Evolutionary conservation across 1,284 basidiomycete species (phyloP), one percentile per base, ranked within the genome.

Genomic region (Phellinidium pouzarii): DNA sequence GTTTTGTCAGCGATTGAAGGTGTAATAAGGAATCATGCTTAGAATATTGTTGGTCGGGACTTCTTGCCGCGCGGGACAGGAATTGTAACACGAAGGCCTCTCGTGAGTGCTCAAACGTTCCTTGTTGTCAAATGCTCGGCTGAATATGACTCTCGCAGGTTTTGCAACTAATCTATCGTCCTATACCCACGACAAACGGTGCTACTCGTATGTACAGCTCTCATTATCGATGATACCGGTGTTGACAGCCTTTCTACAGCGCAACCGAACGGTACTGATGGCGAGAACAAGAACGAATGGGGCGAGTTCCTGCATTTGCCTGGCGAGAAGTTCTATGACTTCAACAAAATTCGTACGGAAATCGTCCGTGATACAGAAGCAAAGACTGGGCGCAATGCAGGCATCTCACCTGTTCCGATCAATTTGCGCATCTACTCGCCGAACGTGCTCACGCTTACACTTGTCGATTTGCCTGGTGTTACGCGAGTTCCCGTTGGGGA

Each of bases 401-500:
- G 94, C 56, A 95, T 96, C 63, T 97, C 94, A 2, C 91, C 94
- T 22, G 80, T 86, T 58, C 94, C 95, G 42, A 99, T 98, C 79
- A 98, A 98, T 72, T 74, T 99, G 53, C 89, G 95, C 57, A 89
- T 99, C 69, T 97, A 84, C 76, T 96, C 93, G 4, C 95, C 95
- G 44, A 91, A 97, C 62, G 94, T 98, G 64, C 80, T 98, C 57
- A 98, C 95, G 6, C 79, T 99, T 29, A 99, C 95, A 19, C 80
- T 99, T 49, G 94, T 99, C 71, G 95, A 99, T 74, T 74, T 99
- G 50, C 95, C 95, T 51, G 95, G 95, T 67, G 72, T 98, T 53
- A 98, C 95, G 40, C 96, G 96, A 71, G 89, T 93, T 8, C 95
- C 95, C 14, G 94, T 98, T 43, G 95, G 95, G 40, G 95, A 99